A percentile compares a stretch with the other conserved stretches of the same genome.
These are phyloP conservation scores for Cryptosporidium parvum DNA, from an alignment of 169 alveolate genomes.

Conservation along the genomic window DNA sequence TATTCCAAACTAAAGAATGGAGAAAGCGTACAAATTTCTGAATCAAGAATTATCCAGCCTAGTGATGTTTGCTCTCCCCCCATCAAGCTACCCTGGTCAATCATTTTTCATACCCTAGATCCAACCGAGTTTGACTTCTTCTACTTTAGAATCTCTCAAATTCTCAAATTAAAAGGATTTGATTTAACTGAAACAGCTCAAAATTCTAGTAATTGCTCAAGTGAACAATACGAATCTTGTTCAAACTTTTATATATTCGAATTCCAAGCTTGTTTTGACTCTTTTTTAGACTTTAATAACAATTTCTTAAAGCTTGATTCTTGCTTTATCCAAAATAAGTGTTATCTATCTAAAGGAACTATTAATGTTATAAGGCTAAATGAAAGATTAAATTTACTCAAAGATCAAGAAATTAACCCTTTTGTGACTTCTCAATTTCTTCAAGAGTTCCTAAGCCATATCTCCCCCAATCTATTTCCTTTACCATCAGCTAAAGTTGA, in stretches of 20 bases:
- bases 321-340: neutral
- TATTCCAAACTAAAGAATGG: constrained; percentile 89
- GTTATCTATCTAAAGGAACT: constrained; percentile 18
- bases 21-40: constrained; percentile 80
- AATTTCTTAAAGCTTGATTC: neutral
- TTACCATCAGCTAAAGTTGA: neutral
- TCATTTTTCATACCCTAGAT: constrained; percentile 71
- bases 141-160: neutral
- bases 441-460: constrained; percentile 32
- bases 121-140: neutral
- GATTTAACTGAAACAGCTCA: neutral
- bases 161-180: constrained; percentile 8
- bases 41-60: constrained; percentile 84
- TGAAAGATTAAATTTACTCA: neutral
- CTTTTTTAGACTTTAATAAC: neutral
- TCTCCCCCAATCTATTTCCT: constrained; percentile 24
- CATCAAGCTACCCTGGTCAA: constrained; percentile 80
- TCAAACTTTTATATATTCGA: constrained; percentile 9
- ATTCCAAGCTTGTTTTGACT: neutral
- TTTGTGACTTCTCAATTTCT: constrained; percentile 28
- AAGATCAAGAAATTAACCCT: constrained; percentile 17
- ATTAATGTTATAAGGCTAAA: neutral
- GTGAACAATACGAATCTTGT: neutral
- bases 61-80: constrained; percentile 89
- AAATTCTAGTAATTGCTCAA: neutral